Evolutionary conservation across 345 rosid genomes (phyloP).

Genomic region (Trapa bicornis): DNA sequence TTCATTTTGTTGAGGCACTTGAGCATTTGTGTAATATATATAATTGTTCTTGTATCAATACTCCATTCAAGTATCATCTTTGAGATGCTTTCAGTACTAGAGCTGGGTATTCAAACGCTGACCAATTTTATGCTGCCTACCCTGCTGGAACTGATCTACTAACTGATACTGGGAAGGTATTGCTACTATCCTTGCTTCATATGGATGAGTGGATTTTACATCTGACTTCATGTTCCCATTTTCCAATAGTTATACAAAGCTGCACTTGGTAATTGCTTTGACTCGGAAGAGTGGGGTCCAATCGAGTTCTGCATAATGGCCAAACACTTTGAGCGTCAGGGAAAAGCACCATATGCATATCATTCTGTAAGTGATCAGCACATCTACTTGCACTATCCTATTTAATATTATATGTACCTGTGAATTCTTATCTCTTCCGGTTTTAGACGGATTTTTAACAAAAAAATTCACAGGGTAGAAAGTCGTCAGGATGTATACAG

Average conservation of each 20-base stretch:
- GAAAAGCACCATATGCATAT: not conserved
- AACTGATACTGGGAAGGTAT: conserved; percentile 64
- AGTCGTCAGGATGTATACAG: not conserved
- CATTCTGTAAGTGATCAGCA: not conserved
- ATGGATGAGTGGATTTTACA: not conserved
- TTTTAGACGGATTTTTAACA: not conserved
- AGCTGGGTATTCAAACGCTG: conserved; percentile 79
- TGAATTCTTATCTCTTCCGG: not conserved
- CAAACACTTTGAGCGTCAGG: conserved; percentile 1
- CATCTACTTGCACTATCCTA: not conserved
- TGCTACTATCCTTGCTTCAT: not conserved
- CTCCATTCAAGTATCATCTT: not conserved
- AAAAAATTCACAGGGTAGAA: not conserved
- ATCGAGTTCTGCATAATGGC: conserved; percentile 3
- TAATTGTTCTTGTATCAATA: too few species aligned
- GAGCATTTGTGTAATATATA: not conserved
- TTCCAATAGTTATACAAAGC: not conserved
- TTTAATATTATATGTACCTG: not conserved
- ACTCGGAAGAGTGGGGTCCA: conserved; percentile 1
- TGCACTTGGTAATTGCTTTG: conserved; percentile 2
- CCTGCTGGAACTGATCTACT: conserved; percentile 92
- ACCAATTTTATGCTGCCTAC: conserved; percentile 82
- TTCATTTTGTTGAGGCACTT: not conserved
- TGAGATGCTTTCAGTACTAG: conserved; percentile 44
- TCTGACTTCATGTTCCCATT: not conserved